Base-by-base conservation (phyloP, 1,284 basidiomycete genomes). In the Ustilago loliicola region DNA sequence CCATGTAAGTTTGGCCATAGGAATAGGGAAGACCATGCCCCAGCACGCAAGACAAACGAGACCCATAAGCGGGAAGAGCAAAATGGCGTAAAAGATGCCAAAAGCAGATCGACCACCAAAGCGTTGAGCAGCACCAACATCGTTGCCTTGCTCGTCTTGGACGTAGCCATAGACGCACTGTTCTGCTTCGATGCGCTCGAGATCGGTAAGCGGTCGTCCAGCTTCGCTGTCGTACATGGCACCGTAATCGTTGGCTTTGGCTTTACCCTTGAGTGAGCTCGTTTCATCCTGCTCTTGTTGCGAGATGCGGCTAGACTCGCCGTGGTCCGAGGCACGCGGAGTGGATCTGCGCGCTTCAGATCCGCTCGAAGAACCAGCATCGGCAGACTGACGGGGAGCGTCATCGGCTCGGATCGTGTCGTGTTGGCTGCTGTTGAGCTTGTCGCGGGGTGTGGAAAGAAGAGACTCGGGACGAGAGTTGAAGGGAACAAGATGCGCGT, bases 1-100 rank as follows among this genome's bases (percentile, higher is more conserved):
- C 96, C 96, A 99, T 75, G 92, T 94, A 53, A 99, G 90, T 87
- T 94, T 96, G 38, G 96, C 97, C 97, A 99, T 99, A 8, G 97
- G 97, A 72, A 99, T 94, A 45, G 96, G 93, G 85, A 99, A 90
- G 70, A 99, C 92, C 73, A 95, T 89, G 29, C 90, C 94, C 95
- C 96, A 99, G 88, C 96, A 98, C 51, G 95, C 88, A 65, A 94
- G 85, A 86, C 95, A 85, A 51, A 84, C 81, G 29, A 80, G 52
- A 56, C 84, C 85, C 90, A 99, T 93, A 70, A 94, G 88, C 3
- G 97, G 97, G 1, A 94, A 93, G 81, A 99, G 92, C 83, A 98
- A 87, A 66, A 90, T 88, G 92, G 93, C 96, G 88, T 95, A 99
- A 74, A 90, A 89, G 36, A 92, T 83, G 15, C 77, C 80, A 56